Percentiles rank a stretch among this genome's conserved stretches.
phyloP scores from a whole-genome alignment of 805 yeast genomes.

The Monosporozyma servazzii region DNA sequence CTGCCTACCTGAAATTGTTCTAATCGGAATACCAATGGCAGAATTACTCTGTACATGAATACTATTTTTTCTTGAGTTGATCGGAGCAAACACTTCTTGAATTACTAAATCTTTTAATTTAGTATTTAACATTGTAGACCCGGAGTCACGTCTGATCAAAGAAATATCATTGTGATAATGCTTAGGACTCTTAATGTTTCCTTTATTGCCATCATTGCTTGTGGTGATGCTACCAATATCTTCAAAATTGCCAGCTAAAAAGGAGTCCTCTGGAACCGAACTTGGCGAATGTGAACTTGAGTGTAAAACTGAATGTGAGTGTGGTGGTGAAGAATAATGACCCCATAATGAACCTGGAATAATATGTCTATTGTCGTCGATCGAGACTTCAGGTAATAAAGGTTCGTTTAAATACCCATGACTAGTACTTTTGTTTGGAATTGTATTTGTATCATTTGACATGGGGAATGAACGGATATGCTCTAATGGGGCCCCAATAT shows the following conservation, averaged over 20 bases:
- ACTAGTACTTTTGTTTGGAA: constrained; percentile 1
- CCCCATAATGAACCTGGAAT: constrained; percentile 74
- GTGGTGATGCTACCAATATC: not conserved
- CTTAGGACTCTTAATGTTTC: not conserved
- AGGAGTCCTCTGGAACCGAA: constrained; percentile 26
- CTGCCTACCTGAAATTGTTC: constrained; percentile 9
- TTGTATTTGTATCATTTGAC: constrained; percentile 6
- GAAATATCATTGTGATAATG: not conserved
- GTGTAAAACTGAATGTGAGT: constrained; percentile 21
- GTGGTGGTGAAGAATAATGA: constrained; percentile 46
- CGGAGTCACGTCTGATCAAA: constrained; percentile 16
- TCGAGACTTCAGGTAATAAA: constrained; percentile 64
- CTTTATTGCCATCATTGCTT: not conserved
- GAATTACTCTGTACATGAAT: constrained; percentile 1
- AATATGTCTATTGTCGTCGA: constrained; percentile 87
- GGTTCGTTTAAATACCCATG: constrained; percentile 3
- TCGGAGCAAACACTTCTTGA: constrained; percentile 53
- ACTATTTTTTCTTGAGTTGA: constrained; percentile 7
- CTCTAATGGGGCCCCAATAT: constrained; percentile 8
- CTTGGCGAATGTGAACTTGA: constrained; percentile 32
- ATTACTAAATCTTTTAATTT: constrained; percentile 61
- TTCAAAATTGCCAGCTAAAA: constrained; percentile 8
- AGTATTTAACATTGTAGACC: constrained; percentile 60
- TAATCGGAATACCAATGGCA: constrained; percentile 6
- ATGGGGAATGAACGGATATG: constrained; percentile 16